Conservation (phyloP, 306 rosid species). For the Cucumis hystrix region DNA sequence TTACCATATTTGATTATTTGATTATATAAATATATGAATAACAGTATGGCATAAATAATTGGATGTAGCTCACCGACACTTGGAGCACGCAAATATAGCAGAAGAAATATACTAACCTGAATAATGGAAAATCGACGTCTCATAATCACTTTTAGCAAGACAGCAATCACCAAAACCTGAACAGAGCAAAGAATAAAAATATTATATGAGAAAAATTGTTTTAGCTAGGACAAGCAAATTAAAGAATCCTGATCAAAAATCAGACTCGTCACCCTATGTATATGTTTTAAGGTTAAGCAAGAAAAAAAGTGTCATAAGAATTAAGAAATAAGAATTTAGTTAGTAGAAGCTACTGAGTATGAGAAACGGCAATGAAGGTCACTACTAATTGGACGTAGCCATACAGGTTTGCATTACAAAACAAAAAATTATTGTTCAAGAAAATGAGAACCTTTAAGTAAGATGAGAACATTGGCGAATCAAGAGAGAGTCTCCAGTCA, state of each 20-base stretch:
- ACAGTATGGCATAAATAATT: neutral
- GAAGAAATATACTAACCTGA: constrained; percentile 48
- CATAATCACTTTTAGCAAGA: constrained; percentile 85
- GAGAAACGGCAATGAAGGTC: neutral
- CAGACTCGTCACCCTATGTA: neutral
- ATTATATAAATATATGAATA: neutral
- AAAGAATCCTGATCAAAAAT: neutral
- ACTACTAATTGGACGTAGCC: neutral
- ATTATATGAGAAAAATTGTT: constrained; percentile 6
- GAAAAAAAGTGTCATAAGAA: too few relatives aligned
- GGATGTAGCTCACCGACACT: neutral
- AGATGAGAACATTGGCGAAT: neutral
- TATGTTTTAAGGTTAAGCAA: too few relatives aligned
- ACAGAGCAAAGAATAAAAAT: constrained; percentile 14
- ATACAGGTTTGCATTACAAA: neutral
- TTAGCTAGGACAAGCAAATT: neutral
- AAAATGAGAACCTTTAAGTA: neutral
- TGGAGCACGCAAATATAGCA: neutral
- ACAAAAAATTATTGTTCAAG: neutral
- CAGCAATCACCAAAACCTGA: constrained; percentile 98
- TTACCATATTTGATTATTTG: neutral
- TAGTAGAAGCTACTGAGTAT: too few relatives aligned
- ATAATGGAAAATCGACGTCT: constrained; percentile 79
- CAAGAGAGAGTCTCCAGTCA: neutral
- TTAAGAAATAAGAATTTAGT: too few relatives aligned